Base-by-base conservation (phyloP, 352 stramenopile species). In the Phytophthora colocasiae region DNA sequence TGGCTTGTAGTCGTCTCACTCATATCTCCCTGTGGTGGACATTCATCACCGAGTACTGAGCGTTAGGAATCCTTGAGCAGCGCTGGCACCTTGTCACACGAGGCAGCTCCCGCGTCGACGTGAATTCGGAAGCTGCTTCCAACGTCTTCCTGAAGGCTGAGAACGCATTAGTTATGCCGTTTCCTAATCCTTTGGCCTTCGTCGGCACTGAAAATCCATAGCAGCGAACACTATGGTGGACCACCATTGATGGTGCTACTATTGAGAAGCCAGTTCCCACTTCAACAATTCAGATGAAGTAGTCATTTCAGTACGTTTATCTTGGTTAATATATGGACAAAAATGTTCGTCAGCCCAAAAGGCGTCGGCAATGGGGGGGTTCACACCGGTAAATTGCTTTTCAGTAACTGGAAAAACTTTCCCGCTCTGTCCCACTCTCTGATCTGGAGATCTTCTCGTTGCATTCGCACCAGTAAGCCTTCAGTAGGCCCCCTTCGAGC, bases 161-260 rank as follows among this genome's bases (percentile, higher is more conserved):
- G 24, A 45, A 46, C 48, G 14, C 58, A 56, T 72, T 69, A 68
- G 39, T 11, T 66, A 73, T 57, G 53, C 8, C 10, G 27, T 73
- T 73, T 34, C 47, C 64, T 69, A 63, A 63, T 58, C 17, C 22
- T 52, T 47, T 38, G 48, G 24, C 1, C 26, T 17, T 44, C 43
- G 5, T 11, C 34, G 3, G 41, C 51, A 24, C 11, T n/a, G 50
- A 49, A 52, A 72, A 69, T 63, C 58, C 51, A n/a, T n/a, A n/a
- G n/a, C n/a, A n/a, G n/a, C n/a, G n/a, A n/a, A n/a, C n/a, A n/a
- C n/a, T n/a, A n/a, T n/a, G n/a, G n/a, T n/a, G n/a, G n/a, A n/a
- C n/a, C n/a, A n/a, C n/a, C n/a, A n/a, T n/a, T n/a, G 44, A 24
- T 26, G 38, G 40, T 69, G 32, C 36, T 4, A 69, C 61, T 58